Conservation (phyloP, 805 yeast species). For the Aciculoconidium aculeatum region DNA sequence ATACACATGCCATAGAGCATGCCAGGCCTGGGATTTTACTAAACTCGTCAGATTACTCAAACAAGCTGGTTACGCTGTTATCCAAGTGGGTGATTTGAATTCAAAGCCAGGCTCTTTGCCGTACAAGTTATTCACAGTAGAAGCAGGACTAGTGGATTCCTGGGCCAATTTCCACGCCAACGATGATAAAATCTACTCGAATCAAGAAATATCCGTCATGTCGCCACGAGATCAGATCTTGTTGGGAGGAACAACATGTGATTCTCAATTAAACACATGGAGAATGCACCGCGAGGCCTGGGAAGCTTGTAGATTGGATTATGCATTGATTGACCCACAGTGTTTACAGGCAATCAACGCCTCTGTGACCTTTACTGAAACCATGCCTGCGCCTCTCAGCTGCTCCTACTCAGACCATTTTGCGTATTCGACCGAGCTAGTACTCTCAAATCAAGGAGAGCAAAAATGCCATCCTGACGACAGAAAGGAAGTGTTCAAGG, state of each 20-base stretch:
- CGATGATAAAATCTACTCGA: slow-evolving; percentile 18
- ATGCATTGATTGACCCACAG: slow-evolving; percentile 67
- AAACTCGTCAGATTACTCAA: slow-evolving; percentile 54
- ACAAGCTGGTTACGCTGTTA: slow-evolving; percentile 74
- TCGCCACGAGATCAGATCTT: slow-evolving; percentile 49
- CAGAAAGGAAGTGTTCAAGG: slow-evolving; percentile 32
- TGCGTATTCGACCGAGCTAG: slow-evolving; percentile 51
- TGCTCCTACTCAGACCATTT: slow-evolving; percentile 90
- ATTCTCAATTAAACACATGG: slow-evolving; percentile 85
- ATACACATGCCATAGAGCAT: slow-evolving; percentile 82
- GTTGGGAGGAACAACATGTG: slow-evolving; percentile 84
- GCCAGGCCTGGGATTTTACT: slow-evolving; percentile 96
- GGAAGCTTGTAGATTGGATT: slow-evolving; percentile 87
- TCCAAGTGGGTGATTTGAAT: slow-evolving; percentile 91
- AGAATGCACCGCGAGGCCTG: slow-evolving; percentile 46
- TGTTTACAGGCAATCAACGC: slow-evolving; percentile 55
- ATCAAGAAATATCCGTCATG: slow-evolving; percentile 21
- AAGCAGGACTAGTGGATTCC: slow-evolving; percentile 69
- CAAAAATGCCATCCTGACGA: slow-evolving; percentile 8
- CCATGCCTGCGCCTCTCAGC: slow-evolving; percentile 43
- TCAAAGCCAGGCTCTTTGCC: slow-evolving; percentile 85
- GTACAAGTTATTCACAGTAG: slow-evolving; percentile 61
- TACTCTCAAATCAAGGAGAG: slow-evolving; percentile 10
- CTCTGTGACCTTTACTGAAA: slow-evolving; percentile 67
- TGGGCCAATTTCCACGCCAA: slow-evolving; percentile 70